These are phyloP conservation scores for Austroboletus novae-zelandiae DNA, from an alignment of 1,284 basidiomycete genomes.

Conservation along the genomic window DNA sequence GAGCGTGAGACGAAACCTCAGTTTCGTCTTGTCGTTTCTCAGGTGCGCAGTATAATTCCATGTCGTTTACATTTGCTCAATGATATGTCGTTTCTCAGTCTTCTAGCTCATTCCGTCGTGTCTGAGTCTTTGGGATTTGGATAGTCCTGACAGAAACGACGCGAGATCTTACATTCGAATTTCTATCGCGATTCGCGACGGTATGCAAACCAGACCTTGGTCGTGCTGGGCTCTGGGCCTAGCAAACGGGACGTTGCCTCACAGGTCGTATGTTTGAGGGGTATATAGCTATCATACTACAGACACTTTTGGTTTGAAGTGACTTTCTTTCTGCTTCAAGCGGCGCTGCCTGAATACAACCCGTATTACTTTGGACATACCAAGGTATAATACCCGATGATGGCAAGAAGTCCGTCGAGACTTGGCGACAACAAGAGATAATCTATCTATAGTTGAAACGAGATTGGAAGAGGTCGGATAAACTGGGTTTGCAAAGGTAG, in stretches of 20 bases:
- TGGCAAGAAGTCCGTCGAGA: conserved; percentile 46
- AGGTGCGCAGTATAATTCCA: no score
- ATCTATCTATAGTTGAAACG: conserved; percentile 37
- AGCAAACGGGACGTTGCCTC: conserved; percentile 49
- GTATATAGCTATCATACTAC: conserved; percentile 24
- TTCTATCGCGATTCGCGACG: conserved; percentile 46
- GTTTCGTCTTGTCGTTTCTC: no score
- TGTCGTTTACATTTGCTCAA: no score
- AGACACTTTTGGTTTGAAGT: not conserved
- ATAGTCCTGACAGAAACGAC: no score
- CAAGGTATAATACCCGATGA: conserved; percentile 40
- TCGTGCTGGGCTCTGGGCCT: conserved; percentile 52
- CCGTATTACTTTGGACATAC: conserved; percentile 49
- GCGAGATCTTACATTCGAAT: conserved; percentile 50
- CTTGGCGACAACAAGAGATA: conserved; percentile 43
- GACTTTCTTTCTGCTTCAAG: not conserved
- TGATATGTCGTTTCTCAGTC: no score
- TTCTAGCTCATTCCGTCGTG: no score
- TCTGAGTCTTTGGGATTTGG: no score
- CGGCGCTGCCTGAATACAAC: conserved; percentile 37
- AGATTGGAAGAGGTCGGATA: conserved; percentile 46
- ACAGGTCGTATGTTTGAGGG: conserved; percentile 41
- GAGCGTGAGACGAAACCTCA: no score
- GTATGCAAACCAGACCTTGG: conserved; percentile 42
- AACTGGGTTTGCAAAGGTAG: conserved; percentile 31